phyloP scores from a whole-genome alignment of 2,329 filamentous ascomycete genomes.

The Aspergillus piperis region DNA sequence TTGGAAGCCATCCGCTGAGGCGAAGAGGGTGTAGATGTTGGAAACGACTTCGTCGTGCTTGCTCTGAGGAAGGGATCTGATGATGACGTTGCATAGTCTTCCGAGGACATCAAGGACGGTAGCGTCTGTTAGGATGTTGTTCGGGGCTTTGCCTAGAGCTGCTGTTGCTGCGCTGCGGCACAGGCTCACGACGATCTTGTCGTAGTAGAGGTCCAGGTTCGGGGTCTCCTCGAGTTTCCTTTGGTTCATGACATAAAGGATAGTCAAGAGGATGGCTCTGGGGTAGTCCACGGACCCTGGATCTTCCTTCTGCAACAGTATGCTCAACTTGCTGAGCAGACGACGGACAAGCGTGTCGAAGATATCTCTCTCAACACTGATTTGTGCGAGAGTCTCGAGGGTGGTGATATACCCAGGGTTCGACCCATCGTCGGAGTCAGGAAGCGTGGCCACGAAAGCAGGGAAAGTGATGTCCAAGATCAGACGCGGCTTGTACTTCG shows the following conservation, averaged over 20 bases:
- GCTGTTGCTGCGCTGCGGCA: slow-evolving; percentile 42
- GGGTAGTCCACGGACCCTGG: slow-evolving; percentile 55
- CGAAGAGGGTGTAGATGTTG: slow-evolving; percentile 59
- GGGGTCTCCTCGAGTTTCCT: slow-evolving; percentile 47
- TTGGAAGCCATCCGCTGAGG: slow-evolving; percentile 35
- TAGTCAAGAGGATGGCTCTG: slow-evolving; percentile 60
- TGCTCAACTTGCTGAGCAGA: slow-evolving; percentile 63
- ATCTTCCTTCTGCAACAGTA: slow-evolving; percentile 55
- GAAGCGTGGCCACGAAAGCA: slow-evolving; percentile 65
- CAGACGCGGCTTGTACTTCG: slow-evolving; percentile 61
- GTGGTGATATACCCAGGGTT: slow-evolving; percentile 54
- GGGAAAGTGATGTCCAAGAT: slow-evolving; percentile 67
- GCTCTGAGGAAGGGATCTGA: slow-evolving; percentile 55
- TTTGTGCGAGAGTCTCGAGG: slow-evolving; percentile 64
- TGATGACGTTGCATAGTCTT: slow-evolving; percentile 60
- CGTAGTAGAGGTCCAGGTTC: slow-evolving; percentile 49
- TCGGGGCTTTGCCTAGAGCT: slow-evolving; percentile 35
- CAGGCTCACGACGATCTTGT: slow-evolving; percentile 53
- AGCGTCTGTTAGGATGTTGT: slow-evolving; percentile 51
- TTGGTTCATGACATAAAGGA: slow-evolving; percentile 62
- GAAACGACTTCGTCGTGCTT: slow-evolving; percentile 55
- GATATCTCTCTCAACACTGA: slow-evolving; percentile 62
- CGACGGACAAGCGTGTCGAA: slow-evolving; percentile 65
- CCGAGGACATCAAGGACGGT: slow-evolving; percentile 61
- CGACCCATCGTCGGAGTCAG: slow-evolving; percentile 55